Conservation (phyloP, 2,329 filamentous ascomycete genomes). For the Zymoseptoria tritici region DNA sequence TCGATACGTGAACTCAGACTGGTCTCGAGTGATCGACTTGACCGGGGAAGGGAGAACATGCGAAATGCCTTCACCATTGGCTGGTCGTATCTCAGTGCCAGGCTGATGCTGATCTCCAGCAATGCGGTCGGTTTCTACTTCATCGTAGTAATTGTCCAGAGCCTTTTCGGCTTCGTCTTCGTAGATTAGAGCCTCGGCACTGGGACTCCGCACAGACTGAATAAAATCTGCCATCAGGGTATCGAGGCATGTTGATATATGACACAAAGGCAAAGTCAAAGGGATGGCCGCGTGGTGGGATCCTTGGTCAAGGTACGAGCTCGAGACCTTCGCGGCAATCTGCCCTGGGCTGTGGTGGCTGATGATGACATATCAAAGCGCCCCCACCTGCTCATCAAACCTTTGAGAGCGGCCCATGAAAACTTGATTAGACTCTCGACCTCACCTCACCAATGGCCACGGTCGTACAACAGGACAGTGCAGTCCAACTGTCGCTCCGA, state of each 20-base stretch:
- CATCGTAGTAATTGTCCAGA: background rate
- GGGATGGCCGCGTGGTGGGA: too few species aligned
- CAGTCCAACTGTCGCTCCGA: too few species aligned
- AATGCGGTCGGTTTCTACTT: background rate
- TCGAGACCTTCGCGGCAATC: too few species aligned
- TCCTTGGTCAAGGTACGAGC: too few species aligned
- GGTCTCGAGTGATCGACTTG: background rate
- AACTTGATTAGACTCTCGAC: background rate
- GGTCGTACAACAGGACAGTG: background rate
- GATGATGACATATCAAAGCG: too few species aligned
- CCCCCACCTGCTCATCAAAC: too few species aligned
- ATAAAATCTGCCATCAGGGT: background rate
- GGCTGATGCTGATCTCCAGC: background rate
- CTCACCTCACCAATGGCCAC: background rate
- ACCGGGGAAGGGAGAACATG: background rate
- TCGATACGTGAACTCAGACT: conserved; percentile 63
- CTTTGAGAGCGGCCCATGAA: background rate
- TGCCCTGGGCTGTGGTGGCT: too few species aligned
- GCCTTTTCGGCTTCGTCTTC: background rate
- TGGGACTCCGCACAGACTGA: background rate
- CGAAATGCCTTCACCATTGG: background rate
- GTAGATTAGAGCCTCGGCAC: background rate
- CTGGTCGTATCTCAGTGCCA: background rate
- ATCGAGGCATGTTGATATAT: background rate
- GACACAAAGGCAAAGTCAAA: too few species aligned